These are phyloP conservation scores for Hypericum perforatum DNA, from an alignment of 345 rosid genomes.

Conservation along the genomic window DNA sequence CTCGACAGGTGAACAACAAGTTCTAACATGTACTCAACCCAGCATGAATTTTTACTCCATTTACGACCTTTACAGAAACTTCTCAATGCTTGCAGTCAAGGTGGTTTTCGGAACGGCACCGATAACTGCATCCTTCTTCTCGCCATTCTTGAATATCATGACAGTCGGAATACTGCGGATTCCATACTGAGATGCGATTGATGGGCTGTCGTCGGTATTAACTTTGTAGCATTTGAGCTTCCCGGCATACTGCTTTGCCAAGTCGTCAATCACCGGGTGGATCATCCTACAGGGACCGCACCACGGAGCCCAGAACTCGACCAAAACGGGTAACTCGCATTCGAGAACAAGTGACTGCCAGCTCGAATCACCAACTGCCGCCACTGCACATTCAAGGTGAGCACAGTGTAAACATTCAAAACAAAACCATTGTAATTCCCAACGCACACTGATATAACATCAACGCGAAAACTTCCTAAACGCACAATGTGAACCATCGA, in stretches of 20 bases:
- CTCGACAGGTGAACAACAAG: no score
- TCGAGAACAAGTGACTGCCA: slow-evolving; percentile 61
- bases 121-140: slow-evolving; percentile 62
- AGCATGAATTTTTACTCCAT: no score
- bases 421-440: no score
- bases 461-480: no score
- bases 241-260: slow-evolving; percentile 47
- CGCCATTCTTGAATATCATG: slow-evolving; percentile 51
- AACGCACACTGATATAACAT: no score
- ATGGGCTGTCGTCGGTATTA: slow-evolving; percentile 62
- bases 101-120: slow-evolving; percentile 71
- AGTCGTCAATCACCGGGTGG: slow-evolving; percentile 47
- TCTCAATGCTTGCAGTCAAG: slow-evolving; percentile 48
- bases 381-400: slow-evolving; percentile 21
- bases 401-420: background rate
- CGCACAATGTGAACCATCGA: no score
- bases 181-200: slow-evolving; percentile 44
- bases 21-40: no score
- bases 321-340: slow-evolving; percentile 44
- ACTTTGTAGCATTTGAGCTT: slow-evolving; percentile 61
- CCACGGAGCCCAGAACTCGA: slow-evolving; percentile 83
- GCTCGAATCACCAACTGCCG: slow-evolving; percentile 36
- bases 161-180: slow-evolving; percentile 65
- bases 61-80: slow-evolving; percentile 34
- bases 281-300: slow-evolving; percentile 80